Base-by-base conservation (phyloP, 2,329 filamentous ascomycete genomes). In the Mycogone perniciosa region DNA sequence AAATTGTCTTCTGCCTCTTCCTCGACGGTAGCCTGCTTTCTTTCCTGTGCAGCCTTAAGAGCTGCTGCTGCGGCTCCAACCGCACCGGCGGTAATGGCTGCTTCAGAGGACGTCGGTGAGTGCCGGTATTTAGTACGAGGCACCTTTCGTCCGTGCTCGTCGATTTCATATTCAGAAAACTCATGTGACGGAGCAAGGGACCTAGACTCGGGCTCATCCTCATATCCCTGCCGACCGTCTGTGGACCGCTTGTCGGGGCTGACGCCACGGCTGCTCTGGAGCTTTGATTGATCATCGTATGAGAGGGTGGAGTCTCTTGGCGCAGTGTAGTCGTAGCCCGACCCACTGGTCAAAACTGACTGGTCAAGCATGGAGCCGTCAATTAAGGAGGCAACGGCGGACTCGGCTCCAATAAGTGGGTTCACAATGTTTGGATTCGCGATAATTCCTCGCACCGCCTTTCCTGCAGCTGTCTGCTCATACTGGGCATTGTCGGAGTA, bases 321-420 rank as follows among this genome's bases (percentile, higher is more conserved):
- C 56, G 68, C 57, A 27, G 52, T 58, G 54, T 76, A 77, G 29
- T 78, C 75, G 55, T 77, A 59, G 31, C 73, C 75, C 9, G 81
- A 84, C 7, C 74, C 76, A 34, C 63, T 72, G 3, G 82, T 91
- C 48, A 96, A 64, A 9, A 85, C 80, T 2, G 89, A 95, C 46
- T 79, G 78, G 4, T 81, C 78, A 11, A 81, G 65, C 66, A 78
- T 72, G 0, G 89, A 92, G 13, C 90, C 89, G 59, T 93, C 86
- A 2, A 85, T 73, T 6, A 97, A 74, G 11, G 91, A 96, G 6
- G 92, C 92, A 8, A 97, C 91, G 7, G 87, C 88, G 10, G 91
- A 96, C 67, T 96, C 91, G 0, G 95, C 84, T 2, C 80, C 89
- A 33, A 83, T 64, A 2, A 81, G 82, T 1, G 81, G 84, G 59